These are phyloP conservation scores for Metschnikowia vanudenii DNA, from an alignment of 805 yeast genomes.

Conservation along the genomic window DNA sequence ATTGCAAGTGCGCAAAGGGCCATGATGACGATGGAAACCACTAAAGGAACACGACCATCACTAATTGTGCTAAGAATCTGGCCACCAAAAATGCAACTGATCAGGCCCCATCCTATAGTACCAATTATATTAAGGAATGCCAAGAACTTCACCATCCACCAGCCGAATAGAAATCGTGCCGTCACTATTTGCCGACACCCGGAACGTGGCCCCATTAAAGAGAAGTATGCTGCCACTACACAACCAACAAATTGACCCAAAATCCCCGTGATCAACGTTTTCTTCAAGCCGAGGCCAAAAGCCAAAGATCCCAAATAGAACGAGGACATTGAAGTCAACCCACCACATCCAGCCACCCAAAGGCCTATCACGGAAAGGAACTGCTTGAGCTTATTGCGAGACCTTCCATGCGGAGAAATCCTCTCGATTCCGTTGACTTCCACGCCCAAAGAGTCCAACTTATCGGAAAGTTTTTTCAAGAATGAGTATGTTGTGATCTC, in stretches of 20 bases:
- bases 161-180: slow-evolving; percentile 77
- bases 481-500: too few relatives aligned
- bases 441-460: too few relatives aligned
- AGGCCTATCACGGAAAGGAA: too few relatives aligned
- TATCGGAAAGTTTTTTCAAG: too few relatives aligned
- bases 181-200: slow-evolving; percentile 89
- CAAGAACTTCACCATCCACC: slow-evolving; percentile 78
- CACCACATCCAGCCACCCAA: too few relatives aligned
- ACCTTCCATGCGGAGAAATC: too few relatives aligned
- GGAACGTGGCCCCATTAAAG: slow-evolving; percentile 86
- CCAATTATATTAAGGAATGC: slow-evolving; percentile 72
- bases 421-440: too few relatives aligned
- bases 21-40: slow-evolving; percentile 73
- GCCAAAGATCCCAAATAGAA: slow-evolving; percentile 73
- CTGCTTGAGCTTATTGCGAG: too few relatives aligned
- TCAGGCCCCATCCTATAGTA: slow-evolving; percentile 90
- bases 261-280: slow-evolving; percentile 61
- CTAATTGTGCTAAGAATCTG: slow-evolving; percentile 70
- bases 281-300: slow-evolving; percentile 65
- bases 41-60: slow-evolving; percentile 62
- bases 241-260: slow-evolving; percentile 69
- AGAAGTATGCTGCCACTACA: slow-evolving; percentile 74
- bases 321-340: slow-evolving; percentile 88
- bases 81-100: slow-evolving; percentile 84
- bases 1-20: slow-evolving; percentile 61